Percentiles rank a stretch among this genome's conserved stretches.
Evolutionary conservation across 192 early-diverging fungal genomes (phyloP).

Genomic region (Chytriomyces sp.): DNA sequence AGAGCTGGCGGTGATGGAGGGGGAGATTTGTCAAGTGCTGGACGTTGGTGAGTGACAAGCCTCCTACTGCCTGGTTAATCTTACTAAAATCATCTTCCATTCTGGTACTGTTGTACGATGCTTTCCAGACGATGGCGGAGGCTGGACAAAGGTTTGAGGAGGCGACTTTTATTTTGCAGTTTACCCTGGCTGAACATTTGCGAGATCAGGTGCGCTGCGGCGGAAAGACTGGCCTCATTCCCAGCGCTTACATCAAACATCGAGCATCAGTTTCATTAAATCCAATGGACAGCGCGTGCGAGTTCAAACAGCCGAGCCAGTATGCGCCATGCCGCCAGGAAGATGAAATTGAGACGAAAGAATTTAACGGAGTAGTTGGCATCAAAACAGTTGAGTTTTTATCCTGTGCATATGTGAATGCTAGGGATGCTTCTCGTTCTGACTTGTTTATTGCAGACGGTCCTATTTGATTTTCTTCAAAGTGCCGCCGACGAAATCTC

Average conservation of each 20-base stretch:
- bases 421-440: background rate
- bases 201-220: constrained; percentile 5
- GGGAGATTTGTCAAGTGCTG: constrained; percentile 30
- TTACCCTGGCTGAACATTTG: background rate
- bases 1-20: constrained; percentile 34
- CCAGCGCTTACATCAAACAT: constrained; percentile 45
- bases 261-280: background rate
- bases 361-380: constrained; percentile 13
- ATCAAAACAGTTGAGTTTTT: constrained; percentile 27
- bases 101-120: constrained; percentile 1
- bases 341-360: constrained; percentile 1
- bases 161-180: background rate
- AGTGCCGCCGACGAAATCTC: constrained; percentile 60
- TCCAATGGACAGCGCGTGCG: background rate
- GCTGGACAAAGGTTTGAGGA: constrained; percentile 43
- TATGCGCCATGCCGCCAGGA: background rate
- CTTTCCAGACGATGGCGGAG: constrained; percentile 46
- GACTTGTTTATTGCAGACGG: constrained; percentile 40
- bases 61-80: background rate
- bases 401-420: too few relatives aligned
- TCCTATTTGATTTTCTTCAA: constrained; percentile 67
- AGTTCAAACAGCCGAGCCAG: too few relatives aligned
- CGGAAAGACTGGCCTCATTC: constrained; percentile 33
- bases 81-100: background rate
- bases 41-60: constrained; percentile 34